Conservation (phyloP, 2,329 filamentous ascomycete species). For the Calonectria leucothoes region DNA sequence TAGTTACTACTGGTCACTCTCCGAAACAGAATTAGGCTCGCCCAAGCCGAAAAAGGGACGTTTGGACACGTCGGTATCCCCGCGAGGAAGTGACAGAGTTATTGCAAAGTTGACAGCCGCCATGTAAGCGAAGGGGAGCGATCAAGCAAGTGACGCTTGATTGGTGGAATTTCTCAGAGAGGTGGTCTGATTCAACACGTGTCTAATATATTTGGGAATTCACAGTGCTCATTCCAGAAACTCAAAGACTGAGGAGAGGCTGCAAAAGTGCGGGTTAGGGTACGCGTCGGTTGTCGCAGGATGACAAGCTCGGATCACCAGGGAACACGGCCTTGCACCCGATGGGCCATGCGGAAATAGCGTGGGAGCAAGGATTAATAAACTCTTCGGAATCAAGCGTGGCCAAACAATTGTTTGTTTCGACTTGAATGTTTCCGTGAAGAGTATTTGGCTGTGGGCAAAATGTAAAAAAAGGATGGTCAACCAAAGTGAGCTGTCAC, state of each 20-base stretch:
- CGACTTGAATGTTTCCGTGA: not conserved
- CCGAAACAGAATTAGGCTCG: not conserved
- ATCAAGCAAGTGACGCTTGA: too few relatives aligned
- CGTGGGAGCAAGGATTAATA: not conserved
- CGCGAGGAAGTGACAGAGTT: not conserved
- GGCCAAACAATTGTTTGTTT: not conserved
- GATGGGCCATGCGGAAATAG: not conserved
- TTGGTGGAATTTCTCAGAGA: not conserved
- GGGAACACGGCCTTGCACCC: not conserved
- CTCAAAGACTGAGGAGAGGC: not conserved
- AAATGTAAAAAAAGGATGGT: too few relatives aligned
- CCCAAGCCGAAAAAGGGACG: not conserved
- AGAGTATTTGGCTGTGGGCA: too few relatives aligned
- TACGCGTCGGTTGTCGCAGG: not conserved
- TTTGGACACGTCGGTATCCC: not conserved
- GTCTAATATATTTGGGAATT: not conserved
- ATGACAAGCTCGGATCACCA: not conserved
- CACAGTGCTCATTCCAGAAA: not conserved
- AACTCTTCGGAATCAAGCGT: not conserved
- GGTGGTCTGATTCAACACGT: not conserved
- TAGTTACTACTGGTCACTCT: not conserved
- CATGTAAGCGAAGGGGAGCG: too few relatives aligned
- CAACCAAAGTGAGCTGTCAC: not conserved
- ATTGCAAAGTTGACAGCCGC: not conserved
- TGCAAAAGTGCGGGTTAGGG: not conserved